phyloP scores from a whole-genome alignment of 345 rosid genomes.

The Garcia nutans region DNA sequence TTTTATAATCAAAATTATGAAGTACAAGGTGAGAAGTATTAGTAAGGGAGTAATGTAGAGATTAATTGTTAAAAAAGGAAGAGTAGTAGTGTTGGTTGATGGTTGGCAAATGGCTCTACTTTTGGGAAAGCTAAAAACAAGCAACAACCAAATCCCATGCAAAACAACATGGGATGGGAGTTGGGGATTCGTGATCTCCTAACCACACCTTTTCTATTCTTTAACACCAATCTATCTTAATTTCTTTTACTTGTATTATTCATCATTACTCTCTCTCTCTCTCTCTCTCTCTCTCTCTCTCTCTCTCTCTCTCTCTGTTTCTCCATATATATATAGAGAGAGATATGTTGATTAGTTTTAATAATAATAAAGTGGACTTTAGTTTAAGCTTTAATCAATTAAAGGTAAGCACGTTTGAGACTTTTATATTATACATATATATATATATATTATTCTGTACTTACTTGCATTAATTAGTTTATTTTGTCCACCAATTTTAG shows the following conservation, averaged over 20 bases:
- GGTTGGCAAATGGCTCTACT: conserved; percentile 39
- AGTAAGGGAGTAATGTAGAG: no score
- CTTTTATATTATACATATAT: conserved; percentile 20
- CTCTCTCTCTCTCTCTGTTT: conserved; percentile 20
- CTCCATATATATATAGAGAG: neutral
- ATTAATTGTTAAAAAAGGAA: no score
- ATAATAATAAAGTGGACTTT: conserved; percentile 17
- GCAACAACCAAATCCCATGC: conserved; percentile 33
- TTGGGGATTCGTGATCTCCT: conserved; percentile 40
- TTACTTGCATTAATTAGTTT: neutral
- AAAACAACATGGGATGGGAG: conserved; percentile 40
- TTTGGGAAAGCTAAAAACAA: conserved; percentile 30
- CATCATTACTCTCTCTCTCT: conserved; percentile 13
- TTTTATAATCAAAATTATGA: no score
- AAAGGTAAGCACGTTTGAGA: conserved; percentile 34
- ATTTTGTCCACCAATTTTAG: neutral
- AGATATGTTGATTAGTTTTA: neutral
- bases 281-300: conserved; percentile 23
- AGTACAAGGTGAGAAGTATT: no score
- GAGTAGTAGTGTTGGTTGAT: conserved; percentile 23
- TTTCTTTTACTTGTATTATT: conserved; percentile 26
- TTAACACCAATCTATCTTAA: conserved; percentile 27
- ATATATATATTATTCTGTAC: neutral
- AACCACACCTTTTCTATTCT: conserved; percentile 26
- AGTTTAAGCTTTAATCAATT: conserved; percentile 36